These are phyloP conservation scores for Angomonas deanei DNA, from an alignment of 208 protist genomes.

Conservation along the genomic window DNA sequence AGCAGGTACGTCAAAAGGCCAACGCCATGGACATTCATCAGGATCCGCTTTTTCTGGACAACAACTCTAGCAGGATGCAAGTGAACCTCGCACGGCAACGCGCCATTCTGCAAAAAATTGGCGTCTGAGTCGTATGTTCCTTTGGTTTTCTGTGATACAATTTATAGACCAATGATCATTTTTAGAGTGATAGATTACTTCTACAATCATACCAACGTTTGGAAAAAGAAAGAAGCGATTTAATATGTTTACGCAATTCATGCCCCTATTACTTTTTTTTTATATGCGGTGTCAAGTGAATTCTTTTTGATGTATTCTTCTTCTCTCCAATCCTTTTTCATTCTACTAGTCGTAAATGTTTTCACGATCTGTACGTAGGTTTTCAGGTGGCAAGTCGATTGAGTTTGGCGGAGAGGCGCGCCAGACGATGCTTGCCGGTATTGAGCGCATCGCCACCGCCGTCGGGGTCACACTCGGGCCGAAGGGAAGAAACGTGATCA, in stretches of 20 bases:
- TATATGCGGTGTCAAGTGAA: background rate
- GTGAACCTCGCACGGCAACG: conserved; percentile 81
- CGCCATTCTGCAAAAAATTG: conserved; percentile 63
- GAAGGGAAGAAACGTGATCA: conserved; percentile 98
- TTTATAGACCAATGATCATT: too few relatives aligned
- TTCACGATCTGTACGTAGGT: conserved; percentile 1
- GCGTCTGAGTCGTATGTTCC: background rate
- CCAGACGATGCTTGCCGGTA: conserved; percentile 91
- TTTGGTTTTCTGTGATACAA: too few relatives aligned
- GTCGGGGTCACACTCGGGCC: conserved; percentile 97
- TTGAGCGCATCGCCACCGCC: conserved; percentile 93
- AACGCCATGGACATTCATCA: background rate
- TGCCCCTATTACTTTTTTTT: conserved; percentile 5
- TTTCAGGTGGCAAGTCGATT: conserved; percentile 92
- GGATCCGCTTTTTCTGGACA: conserved; percentile 6
- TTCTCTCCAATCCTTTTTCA: conserved; percentile 2
- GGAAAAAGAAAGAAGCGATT: too few relatives aligned
- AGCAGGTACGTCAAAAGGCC: conserved; percentile 35
- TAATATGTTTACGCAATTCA: too few relatives aligned
- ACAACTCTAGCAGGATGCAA: conserved; percentile 50
- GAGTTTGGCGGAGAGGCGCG: conserved; percentile 92
- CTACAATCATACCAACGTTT: too few relatives aligned
- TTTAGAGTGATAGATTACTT: too few relatives aligned
- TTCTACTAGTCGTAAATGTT: background rate
- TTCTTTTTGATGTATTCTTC: background rate